Percentiles rank a stretch among this genome's conserved stretches.
phyloP scores from a whole-genome alignment of 2,329 filamentous ascomycete genomes.

The Ophidiomyces ophidiicola region DNA sequence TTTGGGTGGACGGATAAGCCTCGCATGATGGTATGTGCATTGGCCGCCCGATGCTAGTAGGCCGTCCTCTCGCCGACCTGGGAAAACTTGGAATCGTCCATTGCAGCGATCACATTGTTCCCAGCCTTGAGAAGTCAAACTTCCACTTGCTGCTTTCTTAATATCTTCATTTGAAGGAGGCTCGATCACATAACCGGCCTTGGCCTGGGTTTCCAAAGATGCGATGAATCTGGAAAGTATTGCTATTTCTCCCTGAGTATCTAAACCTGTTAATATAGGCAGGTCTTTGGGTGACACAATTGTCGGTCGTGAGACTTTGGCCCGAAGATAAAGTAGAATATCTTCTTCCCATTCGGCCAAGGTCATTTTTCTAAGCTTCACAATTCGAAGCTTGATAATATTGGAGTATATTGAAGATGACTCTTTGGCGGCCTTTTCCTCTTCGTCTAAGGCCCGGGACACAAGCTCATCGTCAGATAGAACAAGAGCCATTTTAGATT shows the following conservation, averaged over 20 bases:
- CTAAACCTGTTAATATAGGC: constrained; percentile 56
- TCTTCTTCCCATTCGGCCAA: constrained; percentile 59
- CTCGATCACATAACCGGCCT: constrained; percentile 51
- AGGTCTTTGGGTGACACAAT: constrained; percentile 17
- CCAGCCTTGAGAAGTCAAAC: constrained; percentile 58
- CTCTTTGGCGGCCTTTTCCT: constrained; percentile 59
- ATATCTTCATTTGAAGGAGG: constrained; percentile 57
- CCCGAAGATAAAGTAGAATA: constrained; percentile 33
- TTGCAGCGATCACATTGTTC: constrained; percentile 82
- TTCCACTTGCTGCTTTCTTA: constrained; percentile 50
- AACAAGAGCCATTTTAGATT: constrained; percentile 24
- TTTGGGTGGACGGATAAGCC: constrained; percentile 47
- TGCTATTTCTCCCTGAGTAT: constrained; percentile 50
- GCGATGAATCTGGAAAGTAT: constrained; percentile 35
- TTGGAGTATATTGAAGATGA: constrained; percentile 66
- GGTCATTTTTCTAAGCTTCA: constrained; percentile 63
- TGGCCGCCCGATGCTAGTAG: constrained; percentile 62
- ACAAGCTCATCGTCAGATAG: constrained; percentile 35
- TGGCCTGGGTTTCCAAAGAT: constrained; percentile 22
- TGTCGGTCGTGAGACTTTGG: neutral
- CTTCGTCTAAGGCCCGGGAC: constrained; percentile 46
- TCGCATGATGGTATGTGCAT: constrained; percentile 74
- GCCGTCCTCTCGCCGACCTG: constrained; percentile 65
- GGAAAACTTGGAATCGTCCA: constrained; percentile 82
- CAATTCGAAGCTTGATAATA: constrained; percentile 68